Percentiles rank a stretch among this genome's conserved stretches.
These are phyloP conservation scores for Stromatinia cepivora DNA, from an alignment of 2,329 filamentous ascomycete genomes.

Conservation along the genomic window DNA sequence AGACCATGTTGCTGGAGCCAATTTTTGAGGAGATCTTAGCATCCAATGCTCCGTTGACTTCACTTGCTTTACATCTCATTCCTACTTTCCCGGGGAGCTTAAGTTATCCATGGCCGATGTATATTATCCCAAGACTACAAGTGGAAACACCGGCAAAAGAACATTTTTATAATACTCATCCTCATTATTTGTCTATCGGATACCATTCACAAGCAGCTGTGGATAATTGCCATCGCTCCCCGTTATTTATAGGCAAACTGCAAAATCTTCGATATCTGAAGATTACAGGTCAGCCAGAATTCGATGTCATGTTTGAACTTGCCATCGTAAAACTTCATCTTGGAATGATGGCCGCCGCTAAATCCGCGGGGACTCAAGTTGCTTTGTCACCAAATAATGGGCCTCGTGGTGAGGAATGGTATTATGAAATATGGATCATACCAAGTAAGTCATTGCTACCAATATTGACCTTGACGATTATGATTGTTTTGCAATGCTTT, in stretches of 20 bases:
- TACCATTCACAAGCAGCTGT: slow-evolving; percentile 20
- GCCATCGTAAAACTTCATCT: slow-evolving; percentile 22
- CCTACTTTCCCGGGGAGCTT: slow-evolving; percentile 19
- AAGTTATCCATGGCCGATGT: slow-evolving; percentile 20
- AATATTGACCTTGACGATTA: neutral
- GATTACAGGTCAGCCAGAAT: slow-evolving; percentile 21
- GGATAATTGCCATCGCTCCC: slow-evolving; percentile 16
- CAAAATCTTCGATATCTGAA: slow-evolving; percentile 18
- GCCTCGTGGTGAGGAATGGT: slow-evolving; percentile 20
- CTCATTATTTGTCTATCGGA: slow-evolving; percentile 17
- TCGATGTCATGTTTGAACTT: slow-evolving; percentile 19
- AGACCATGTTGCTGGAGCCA: slow-evolving; percentile 12
- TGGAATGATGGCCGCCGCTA: slow-evolving; percentile 20
- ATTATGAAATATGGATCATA: slow-evolving; percentile 23
- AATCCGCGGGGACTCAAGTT: slow-evolving; percentile 2
- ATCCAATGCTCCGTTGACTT: slow-evolving; percentile 13
- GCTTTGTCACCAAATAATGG: slow-evolving; percentile 22
- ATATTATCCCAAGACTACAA: slow-evolving; percentile 15
- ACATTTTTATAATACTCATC: slow-evolving; percentile 20
- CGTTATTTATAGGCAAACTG: slow-evolving; percentile 18
- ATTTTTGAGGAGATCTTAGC: slow-evolving; percentile 15
- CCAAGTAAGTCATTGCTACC: slow-evolving; percentile 15
- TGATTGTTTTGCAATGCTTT: neutral
- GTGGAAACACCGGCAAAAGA: slow-evolving; percentile 17
- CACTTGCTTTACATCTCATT: slow-evolving; percentile 14